These are phyloP conservation scores for Tuber brumale DNA, from an alignment of 495 filamentous ascomycete species.

Conservation along the genomic window DNA sequence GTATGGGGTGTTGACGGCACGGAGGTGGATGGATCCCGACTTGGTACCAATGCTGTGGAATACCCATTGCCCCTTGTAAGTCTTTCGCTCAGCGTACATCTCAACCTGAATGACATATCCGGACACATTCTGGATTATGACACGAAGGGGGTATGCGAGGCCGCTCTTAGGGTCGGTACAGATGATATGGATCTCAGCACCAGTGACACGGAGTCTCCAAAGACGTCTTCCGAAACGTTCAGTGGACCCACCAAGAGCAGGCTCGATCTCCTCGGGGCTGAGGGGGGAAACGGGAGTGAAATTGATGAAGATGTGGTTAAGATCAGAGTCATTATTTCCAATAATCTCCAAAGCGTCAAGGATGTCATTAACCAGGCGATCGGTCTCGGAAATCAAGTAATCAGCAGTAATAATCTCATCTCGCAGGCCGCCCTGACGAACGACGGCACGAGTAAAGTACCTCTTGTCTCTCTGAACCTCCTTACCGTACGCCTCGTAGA, in stretches of 20 bases:
- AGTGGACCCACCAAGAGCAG: conserved; percentile 88
- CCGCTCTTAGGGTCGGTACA: conserved; percentile 85
- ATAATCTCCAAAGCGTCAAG: conserved; percentile 97
- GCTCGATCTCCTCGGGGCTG: conserved; percentile 79
- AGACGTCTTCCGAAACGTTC: conserved; percentile 92
- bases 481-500: conserved; percentile 94
- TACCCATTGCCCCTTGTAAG: conserved; percentile 91
- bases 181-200: conserved; percentile 96
- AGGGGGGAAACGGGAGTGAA: conserved; percentile 94
- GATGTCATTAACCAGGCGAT: conserved; percentile 94
- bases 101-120: conserved; percentile 98
- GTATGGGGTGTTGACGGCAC: conserved; percentile 83
- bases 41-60: conserved; percentile 97
- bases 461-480: conserved; percentile 89
- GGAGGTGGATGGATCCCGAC: conserved; percentile 90
- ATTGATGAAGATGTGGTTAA: conserved; percentile 99
- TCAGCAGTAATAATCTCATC: conserved; percentile 96
- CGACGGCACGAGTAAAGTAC: conserved; percentile 93
- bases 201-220: conserved; percentile 93
- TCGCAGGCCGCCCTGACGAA: conserved; percentile 81
- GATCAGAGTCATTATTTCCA: conserved; percentile 96
- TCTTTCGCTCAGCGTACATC: conserved; percentile 94
- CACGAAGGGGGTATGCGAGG: conserved; percentile 83
- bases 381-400: conserved; percentile 95
- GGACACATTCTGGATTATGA: conserved; percentile 96